Evolutionary conservation across 495 filamentous ascomycete species (phyloP), one percentile per base, ranked within the genome.

Genomic region (Sphaerosporella brunnea): DNA sequence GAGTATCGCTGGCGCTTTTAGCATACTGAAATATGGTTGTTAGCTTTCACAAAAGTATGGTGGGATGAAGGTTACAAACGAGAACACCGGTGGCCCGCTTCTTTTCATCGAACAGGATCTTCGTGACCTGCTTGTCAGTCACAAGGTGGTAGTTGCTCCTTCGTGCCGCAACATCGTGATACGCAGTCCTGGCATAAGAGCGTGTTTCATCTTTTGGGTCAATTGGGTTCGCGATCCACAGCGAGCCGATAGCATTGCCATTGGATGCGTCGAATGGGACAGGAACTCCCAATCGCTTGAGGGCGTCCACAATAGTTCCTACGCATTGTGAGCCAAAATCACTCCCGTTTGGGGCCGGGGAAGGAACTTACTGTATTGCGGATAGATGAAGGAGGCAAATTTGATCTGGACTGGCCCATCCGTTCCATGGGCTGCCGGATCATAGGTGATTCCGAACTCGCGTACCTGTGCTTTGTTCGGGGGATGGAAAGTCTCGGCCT

Each of bases 331-430:
- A 46, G 43, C 23, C 41, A 23, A 9, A 24, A 19, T 1, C 20
- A 10, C 26, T 23, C 23, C 26, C 23, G 20, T 9, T n/a, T n/a
- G n/a, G n/a, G n/a, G n/a, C n/a, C n/a, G n/a, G n/a, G n/a, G n/a
- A n/a, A n/a, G n/a, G 25, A 36, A 35, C 26, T 18, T 18, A 34
- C 30, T 59, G 23, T 34, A 50, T 36, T 58, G 54, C 18, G 64
- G 64, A 43, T 71, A 74, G 30, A 68, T 59, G 47, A 67, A 74
- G 2, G 54, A 65, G 9, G 74, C 70, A 57, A 73, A 77, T 3
- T 67, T 64, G 4, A 68, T 66, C 46, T 73, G 60, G 16, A 78
- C 64, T 1, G 65, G 68, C 0, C 68, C 68, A 4, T 50, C 28
- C 10, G 47, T 56, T 4, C 68, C 68, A 37, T 66, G 68, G 0